Evolutionary conservation across 2,329 filamentous ascomycete genomes (phyloP), one percentile per base, ranked within the genome.

Genomic region (Fusarium sp.): DNA sequence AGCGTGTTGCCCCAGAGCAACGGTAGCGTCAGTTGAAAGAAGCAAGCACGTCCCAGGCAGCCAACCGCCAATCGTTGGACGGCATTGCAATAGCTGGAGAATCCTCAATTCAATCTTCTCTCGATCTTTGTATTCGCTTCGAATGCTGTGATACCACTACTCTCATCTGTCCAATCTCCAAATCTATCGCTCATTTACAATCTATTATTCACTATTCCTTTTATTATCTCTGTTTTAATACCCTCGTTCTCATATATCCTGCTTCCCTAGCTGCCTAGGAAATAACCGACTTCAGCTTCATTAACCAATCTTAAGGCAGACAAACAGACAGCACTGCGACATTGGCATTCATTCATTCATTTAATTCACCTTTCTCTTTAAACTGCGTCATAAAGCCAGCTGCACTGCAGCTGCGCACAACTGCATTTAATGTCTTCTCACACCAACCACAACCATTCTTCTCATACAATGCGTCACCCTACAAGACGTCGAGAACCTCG

Each of bases 1-100:
- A 64, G 47, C 58, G 76, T 75, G 76, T 76, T 75, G 70, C 62
- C 44, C 52, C 52, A 62, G 76, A 74, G 76, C 69, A 67, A 71
- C 68, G 48, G 68, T 69, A 71, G 64, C 61, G 68, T 25, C 62
- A 34, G 34, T 49, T 20, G 24, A 56, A 71, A 69, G 59, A 70
- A 71, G 68, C 68, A 70, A 65, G 54, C 59, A 59, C 42, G 61
- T 46, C 49, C 55, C 48, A 65, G 60, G 58, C 61, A 65, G 66
- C 61, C 51, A 74, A 69, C 65, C 60, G 51, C 65, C 49, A 67
- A 55, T 57, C 57, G 47, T 52, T 55, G 22, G 55, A 32, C 59
- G 46, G 48, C 52, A 67, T 42, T 41, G 27, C 22, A 63, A 47
- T 53, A 51, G 34, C 55, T 62, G 46, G 25, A 57, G 68, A 69